phyloP scores from a whole-genome alignment of 2,329 filamentous ascomycete species.

The Aurifilum marmelostoma region DNA sequence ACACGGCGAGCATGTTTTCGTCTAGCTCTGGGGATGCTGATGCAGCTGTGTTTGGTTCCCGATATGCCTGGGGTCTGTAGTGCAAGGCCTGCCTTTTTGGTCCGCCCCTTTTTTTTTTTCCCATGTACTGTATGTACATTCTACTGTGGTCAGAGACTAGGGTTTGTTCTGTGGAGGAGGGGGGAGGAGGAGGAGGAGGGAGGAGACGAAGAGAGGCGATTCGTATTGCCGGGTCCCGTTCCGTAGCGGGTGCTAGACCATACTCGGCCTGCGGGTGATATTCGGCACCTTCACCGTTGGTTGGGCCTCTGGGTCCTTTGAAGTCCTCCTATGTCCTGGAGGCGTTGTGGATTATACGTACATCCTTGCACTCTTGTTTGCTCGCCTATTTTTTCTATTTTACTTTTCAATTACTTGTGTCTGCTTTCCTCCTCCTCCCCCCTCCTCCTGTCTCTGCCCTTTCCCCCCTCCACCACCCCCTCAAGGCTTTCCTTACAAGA shows the following conservation, averaged over 20 bases:
- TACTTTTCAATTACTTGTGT: not conserved
- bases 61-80: not conserved
- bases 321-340: not conserved
- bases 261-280: not conserved
- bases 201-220: not conserved
- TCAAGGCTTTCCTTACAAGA: not conserved
- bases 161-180: not conserved
- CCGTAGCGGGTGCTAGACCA: not conserved
- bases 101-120: not conserved
- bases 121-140: not conserved
- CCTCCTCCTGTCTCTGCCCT: not conserved
- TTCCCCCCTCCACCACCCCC: not conserved
- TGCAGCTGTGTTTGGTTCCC: not conserved
- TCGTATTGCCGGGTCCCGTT: not conserved
- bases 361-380: not conserved
- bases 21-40: not conserved
- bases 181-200: not conserved
- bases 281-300: not conserved
- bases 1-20: not conserved
- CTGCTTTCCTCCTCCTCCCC: not conserved
- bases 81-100: not conserved
- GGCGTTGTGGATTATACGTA: not conserved
- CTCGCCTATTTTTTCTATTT: not conserved
- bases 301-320: not conserved
- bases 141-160: not conserved